Percentiles rank a stretch among this genome's conserved stretches.
These are phyloP conservation scores for Bruguiera hainesii DNA, from an alignment of 441 rosid species.

Conservation along the genomic window DNA sequence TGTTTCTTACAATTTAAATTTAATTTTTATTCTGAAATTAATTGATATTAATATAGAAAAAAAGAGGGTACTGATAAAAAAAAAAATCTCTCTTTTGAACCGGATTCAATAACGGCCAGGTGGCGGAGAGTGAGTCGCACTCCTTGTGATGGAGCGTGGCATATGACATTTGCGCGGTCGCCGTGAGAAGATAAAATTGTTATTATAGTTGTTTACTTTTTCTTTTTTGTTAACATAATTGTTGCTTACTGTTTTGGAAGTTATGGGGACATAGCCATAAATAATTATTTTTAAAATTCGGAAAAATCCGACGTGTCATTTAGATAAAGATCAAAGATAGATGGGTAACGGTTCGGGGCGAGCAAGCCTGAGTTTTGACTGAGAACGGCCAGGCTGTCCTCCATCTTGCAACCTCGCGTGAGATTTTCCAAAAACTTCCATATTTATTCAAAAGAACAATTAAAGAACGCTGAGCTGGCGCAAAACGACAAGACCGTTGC, in stretches of 20 bases:
- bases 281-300: constrained; percentile 20
- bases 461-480: constrained; percentile 41
- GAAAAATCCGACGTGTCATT: constrained; percentile 17
- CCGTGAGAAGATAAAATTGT: not conserved
- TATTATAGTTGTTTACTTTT: not conserved
- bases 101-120: no score
- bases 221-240: not conserved
- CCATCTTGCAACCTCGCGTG: constrained; percentile 30
- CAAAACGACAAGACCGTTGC: constrained; percentile 72
- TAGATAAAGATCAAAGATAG: constrained; percentile 49
- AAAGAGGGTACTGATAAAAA: no score
- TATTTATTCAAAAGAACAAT: not conserved
- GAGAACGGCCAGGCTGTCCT: constrained; percentile 64
- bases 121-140: no score
- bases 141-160: not conserved
- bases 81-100: no score
- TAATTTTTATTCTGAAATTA: no score
- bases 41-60: no score
- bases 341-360: constrained; percentile 46
- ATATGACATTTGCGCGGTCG: not conserved
- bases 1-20: no score
- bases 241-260: constrained; percentile 32
- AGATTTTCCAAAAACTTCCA: constrained; percentile 8
- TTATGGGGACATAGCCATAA: constrained; percentile 33
- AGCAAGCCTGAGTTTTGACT: constrained; percentile 55